These are phyloP conservation scores for Borovskyia barvae DNA, from an alignment of 208 protist species.

Conservation along the genomic window DNA sequence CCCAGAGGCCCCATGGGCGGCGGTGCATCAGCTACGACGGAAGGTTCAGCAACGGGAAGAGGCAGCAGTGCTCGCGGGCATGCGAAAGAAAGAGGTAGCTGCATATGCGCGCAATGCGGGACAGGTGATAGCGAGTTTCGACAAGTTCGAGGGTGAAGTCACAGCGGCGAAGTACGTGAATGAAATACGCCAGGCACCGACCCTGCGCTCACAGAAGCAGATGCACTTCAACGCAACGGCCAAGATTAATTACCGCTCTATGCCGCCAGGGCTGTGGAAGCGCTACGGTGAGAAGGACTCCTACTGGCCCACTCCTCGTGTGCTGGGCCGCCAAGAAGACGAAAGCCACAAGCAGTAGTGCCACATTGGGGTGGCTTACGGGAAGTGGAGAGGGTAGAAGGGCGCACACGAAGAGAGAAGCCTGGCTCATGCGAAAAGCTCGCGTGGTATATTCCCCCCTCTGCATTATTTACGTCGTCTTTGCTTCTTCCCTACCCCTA, in stretches of 20 bases:
- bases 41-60: slow-evolving; percentile 35
- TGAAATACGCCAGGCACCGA: slow-evolving; percentile 70
- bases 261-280: slow-evolving; percentile 88
- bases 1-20: slow-evolving; percentile 67
- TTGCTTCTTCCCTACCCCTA: too few species aligned
- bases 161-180: slow-evolving; percentile 80
- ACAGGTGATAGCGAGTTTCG: slow-evolving; percentile 72
- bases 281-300: slow-evolving; percentile 71
- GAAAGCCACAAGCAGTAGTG: slow-evolving; percentile 33
- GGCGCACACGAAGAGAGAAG: too few species aligned
- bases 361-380: too few species aligned
- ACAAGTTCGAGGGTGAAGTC: slow-evolving; percentile 85
- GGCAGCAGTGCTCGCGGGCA: slow-evolving; percentile 43
- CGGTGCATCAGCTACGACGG: slow-evolving; percentile 41
- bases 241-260: slow-evolving; percentile 88
- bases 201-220: slow-evolving; percentile 80
- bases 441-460: too few species aligned
- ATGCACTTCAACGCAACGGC: slow-evolving; percentile 89
- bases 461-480: too few species aligned
- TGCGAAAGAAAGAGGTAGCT: slow-evolving; percentile 69
- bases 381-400: too few species aligned
- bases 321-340: slow-evolving; percentile 51
- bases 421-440: too few species aligned
- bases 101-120: slow-evolving; percentile 72
- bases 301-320: slow-evolving; percentile 70